A percentile compares a stretch with the other conserved stretches of the same genome.
These are phyloP conservation scores for Backusella parvicylindrica DNA, from an alignment of 192 early-diverging fungal species.

Conservation along the genomic window DNA sequence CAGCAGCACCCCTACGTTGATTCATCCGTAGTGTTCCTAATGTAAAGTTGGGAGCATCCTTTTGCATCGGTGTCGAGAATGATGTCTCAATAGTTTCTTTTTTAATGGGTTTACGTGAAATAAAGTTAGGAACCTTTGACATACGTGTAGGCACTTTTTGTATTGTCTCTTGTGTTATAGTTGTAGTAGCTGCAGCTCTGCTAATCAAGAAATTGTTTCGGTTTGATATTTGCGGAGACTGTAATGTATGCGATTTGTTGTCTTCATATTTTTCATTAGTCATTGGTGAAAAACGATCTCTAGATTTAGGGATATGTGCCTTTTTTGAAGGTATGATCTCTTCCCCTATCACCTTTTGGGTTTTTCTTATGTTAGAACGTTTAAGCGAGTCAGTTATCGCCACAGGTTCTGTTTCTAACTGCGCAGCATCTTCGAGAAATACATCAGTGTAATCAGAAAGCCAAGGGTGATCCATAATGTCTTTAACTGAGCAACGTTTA, in stretches of 20 bases:
- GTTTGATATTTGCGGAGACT: neutral
- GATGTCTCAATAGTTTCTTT: neutral
- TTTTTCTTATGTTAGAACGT: neutral
- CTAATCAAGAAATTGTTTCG: neutral
- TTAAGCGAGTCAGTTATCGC: neutral
- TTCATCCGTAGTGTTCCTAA: neutral
- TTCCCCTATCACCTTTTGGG: neutral
- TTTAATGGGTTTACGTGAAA: neutral
- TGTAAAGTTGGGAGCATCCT: neutral
- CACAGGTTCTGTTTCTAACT: neutral
- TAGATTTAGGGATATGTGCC: neutral
- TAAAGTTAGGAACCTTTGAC: constrained; percentile 5
- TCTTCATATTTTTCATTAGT: neutral
- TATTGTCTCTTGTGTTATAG: constrained; percentile 3
- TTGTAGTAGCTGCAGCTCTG: constrained; percentile 4
- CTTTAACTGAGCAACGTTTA: constrained; percentile 50
- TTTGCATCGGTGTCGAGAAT: neutral
- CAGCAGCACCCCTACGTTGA: constrained; percentile 6
- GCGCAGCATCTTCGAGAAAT: neutral
- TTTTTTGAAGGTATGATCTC: neutral
- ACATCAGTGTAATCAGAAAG: constrained; percentile 14
- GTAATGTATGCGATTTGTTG: neutral
- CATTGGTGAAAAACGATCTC: neutral
- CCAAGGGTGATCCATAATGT: constrained; percentile 63
- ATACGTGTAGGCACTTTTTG: neutral